A percentile compares a stretch with the other conserved stretches of the same genome.
Conservation (phyloP, 2,329 filamentous ascomycete genomes). For the Rhynchosporium agropyri region DNA sequence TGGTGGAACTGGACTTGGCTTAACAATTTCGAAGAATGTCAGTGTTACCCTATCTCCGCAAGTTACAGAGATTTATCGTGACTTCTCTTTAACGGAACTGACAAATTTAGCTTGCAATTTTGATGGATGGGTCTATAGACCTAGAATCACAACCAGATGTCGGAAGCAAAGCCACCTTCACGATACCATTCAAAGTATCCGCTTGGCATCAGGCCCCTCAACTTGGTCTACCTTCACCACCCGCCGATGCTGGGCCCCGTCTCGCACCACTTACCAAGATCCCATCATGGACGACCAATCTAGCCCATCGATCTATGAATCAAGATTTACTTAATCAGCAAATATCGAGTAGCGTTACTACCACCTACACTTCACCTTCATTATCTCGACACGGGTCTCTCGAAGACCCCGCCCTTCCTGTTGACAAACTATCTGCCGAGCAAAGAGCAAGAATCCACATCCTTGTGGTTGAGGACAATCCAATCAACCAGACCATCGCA, state of each 20-base stretch:
- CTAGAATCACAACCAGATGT: conserved; percentile 26
- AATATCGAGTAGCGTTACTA: conserved; percentile 26
- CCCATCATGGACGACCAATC: conserved; percentile 20
- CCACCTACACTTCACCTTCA: conserved; percentile 7
- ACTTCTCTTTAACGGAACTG: neutral
- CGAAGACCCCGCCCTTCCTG: neutral
- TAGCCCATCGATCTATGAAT: conserved; percentile 19
- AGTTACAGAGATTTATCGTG: neutral
- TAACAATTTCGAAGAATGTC: conserved; percentile 66
- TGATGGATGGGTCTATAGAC: conserved; percentile 34
- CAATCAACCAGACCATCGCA: conserved; percentile 38
- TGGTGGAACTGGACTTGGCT: conserved; percentile 73
- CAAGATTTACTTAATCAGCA: conserved; percentile 30
- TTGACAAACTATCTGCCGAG: conserved; percentile 2
- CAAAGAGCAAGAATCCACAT: conserved; percentile 30
- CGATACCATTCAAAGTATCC: conserved; percentile 31
- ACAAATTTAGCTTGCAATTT: conserved; percentile 30
- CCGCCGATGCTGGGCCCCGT: conserved; percentile 21
- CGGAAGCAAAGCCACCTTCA: conserved; percentile 35
- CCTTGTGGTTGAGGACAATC: conserved; percentile 37
- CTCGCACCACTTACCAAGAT: conserved; percentile 4
- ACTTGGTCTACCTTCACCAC: neutral
- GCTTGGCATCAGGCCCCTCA: conserved; percentile 16
- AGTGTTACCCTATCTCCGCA: neutral
- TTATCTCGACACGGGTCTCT: conserved; percentile 8